Base-by-base conservation (phyloP, 2,329 filamentous ascomycete species). In the Ampelomyces quisqualis region DNA sequence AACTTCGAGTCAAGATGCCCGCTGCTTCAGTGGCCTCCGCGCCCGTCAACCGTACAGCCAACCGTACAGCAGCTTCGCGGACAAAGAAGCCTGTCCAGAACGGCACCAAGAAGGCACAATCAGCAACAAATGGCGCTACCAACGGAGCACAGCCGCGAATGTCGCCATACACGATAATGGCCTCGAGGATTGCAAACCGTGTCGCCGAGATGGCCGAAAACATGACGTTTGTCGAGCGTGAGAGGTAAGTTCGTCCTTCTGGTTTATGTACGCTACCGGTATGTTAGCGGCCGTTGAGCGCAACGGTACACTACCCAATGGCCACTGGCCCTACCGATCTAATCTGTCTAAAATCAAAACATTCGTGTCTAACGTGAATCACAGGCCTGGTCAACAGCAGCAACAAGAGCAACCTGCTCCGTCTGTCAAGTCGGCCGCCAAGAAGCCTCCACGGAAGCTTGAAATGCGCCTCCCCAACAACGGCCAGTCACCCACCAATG, bases 151-250 rank as follows among this genome's bases (percentile, higher is more conserved):
- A 53, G 22, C 43, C 55, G 3, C 57, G 60, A 37, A 56, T 68
- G 26, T 75, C 72, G 22, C 71, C 74, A 23, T 76, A 76, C 60
- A 70, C 70, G 31, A 75, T 76, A 58, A 76, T 77, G 73, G 73
- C 72, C 7, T 69, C 66, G 30, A 54, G 74, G 28, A 75, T 77
- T 46, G 72, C 73, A 29, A 77, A 76, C 57, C 66, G 74, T 31
- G 73, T 77, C 9, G 74, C 72, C 5, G 74, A 77, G 52, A 75
- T 77, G 72, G 74, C 74, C 6, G 74, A 77, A 62, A 75, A 73
- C 61, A 73, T 74, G 51, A 76, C 73, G 11, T 75, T 77, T 46
- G 70, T 75, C 30, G 73, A 76, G 58, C 70, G 71, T 19, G 61
- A 67, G 36, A 60, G 53, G 65, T 69, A 59, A 36, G 62, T 51